Percentiles rank a stretch among this genome's conserved stretches.
phyloP scores from a whole-genome alignment of 139 green algal species.

The Coelastrella sp. region DNA sequence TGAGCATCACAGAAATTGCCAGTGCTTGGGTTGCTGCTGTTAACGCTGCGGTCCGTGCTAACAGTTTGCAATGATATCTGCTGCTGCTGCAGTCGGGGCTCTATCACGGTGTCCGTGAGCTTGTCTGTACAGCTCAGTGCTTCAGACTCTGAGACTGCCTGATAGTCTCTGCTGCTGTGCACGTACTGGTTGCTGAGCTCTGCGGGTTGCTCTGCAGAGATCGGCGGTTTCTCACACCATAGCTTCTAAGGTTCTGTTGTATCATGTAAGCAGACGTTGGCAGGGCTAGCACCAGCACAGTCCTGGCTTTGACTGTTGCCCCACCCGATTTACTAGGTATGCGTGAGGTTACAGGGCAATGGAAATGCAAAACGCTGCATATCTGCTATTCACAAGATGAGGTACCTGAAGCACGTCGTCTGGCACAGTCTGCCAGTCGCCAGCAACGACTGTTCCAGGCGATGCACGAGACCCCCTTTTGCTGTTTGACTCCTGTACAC shows the following conservation, averaged over 20 bases:
- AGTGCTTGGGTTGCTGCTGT: background rate
- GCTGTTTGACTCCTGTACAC: background rate
- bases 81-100: background rate
- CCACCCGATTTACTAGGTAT: background rate
- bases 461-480: background rate
- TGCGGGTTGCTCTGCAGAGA: too few species aligned
- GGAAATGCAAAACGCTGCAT: background rate
- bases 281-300: too few species aligned
- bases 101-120: too few species aligned
- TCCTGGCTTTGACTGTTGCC: too few species aligned
- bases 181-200: too few species aligned
- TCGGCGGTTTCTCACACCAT: too few species aligned
- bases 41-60: background rate
- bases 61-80: background rate
- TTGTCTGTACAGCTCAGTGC: too few species aligned
- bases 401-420: background rate
- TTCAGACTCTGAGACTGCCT: too few species aligned
- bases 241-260: too few species aligned
- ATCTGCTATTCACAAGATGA: background rate
- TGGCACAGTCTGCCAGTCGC: conserved; percentile 13
- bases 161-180: too few species aligned
- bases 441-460: background rate
- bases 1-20: too few species aligned
- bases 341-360: background rate
- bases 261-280: too few species aligned